Conservation (phyloP, 805 yeast species). For the Kockiozyma suomiensis region DNA sequence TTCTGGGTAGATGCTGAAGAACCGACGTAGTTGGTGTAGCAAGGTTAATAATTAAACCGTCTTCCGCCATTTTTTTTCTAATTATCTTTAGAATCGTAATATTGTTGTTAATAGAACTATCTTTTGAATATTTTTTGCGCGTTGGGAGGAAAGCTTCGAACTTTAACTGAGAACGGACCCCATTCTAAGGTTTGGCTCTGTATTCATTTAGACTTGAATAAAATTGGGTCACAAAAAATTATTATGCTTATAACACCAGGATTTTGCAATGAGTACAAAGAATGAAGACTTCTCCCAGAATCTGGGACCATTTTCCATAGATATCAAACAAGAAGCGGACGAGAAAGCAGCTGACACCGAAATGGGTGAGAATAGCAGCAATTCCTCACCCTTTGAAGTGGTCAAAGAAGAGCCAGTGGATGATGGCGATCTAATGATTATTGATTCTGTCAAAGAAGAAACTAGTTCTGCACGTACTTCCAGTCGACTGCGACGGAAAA, state of each 20-base stretch:
- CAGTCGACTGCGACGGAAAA: neutral
- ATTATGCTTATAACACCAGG: neutral
- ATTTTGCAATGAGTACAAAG: neutral
- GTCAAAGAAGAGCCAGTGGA: constrained; percentile 15
- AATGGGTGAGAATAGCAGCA: neutral
- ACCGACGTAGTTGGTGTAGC: constrained; percentile 48
- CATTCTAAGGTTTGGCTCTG: constrained; percentile 2
- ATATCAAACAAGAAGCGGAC: constrained; percentile 12
- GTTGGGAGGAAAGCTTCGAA: constrained; percentile 8
- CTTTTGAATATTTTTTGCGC: neutral
- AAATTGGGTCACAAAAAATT: neutral
- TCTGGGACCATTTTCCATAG: constrained; percentile 8
- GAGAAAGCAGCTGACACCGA: constrained; percentile 3
- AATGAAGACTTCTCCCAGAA: neutral
- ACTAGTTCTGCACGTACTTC: neutral
- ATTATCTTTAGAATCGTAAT: neutral
- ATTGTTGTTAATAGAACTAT: neutral
- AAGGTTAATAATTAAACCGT: constrained; percentile 76
- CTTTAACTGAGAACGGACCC: constrained; percentile 12
- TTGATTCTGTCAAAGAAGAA: constrained; percentile 7
- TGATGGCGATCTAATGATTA: constrained; percentile 4
- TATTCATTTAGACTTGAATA: neutral
- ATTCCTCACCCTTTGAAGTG: neutral
- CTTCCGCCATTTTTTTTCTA: constrained; percentile 51
- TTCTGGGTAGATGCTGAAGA: constrained; percentile 35